phyloP scores from a whole-genome alignment of 306 rosid species.

The Inga leiocalycina region DNA sequence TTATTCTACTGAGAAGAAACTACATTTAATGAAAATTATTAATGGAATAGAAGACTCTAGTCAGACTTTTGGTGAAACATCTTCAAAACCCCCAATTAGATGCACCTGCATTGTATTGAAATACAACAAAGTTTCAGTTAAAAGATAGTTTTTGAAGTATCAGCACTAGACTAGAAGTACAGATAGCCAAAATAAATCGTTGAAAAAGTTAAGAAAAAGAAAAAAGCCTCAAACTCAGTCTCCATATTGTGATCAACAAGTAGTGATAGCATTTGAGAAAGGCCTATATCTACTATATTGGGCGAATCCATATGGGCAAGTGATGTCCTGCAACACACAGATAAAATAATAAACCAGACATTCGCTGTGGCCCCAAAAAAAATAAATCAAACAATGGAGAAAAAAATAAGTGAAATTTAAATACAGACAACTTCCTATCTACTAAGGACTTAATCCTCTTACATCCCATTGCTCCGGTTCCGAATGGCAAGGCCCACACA shows the following conservation, averaged over 20 bases:
- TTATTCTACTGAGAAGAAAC: slow-evolving; percentile 43
- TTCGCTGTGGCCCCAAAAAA: neutral
- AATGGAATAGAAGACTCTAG: slow-evolving; percentile 51
- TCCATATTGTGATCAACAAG: slow-evolving; percentile 49
- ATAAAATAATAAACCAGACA: slow-evolving; percentile 17
- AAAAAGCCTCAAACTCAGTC: slow-evolving; percentile 61
- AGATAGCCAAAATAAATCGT: neutral
- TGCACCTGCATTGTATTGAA: slow-evolving; percentile 66
- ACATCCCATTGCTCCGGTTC: slow-evolving; percentile 72
- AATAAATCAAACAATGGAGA: slow-evolving; percentile 3
- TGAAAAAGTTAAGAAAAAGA: slow-evolving; percentile 22
- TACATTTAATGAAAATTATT: slow-evolving; percentile 42
- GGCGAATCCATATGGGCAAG: slow-evolving; percentile 92
- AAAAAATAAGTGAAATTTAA: neutral
- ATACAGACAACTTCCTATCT: neutral
- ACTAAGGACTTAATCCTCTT: slow-evolving; percentile 37
- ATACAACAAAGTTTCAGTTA: slow-evolving; percentile 26
- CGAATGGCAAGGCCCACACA: slow-evolving; percentile 82
- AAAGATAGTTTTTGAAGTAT: slow-evolving; percentile 1
- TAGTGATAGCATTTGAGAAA: slow-evolving; percentile 72
- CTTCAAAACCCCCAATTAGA: slow-evolving; percentile 86
- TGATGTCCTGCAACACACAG: slow-evolving; percentile 57
- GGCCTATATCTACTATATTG: slow-evolving; percentile 64
- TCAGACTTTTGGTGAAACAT: slow-evolving; percentile 61
- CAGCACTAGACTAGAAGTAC: slow-evolving; percentile 1